phyloP scores from a whole-genome alignment of 495 filamentous ascomycete species.

The Sporormia fimetaria region DNA sequence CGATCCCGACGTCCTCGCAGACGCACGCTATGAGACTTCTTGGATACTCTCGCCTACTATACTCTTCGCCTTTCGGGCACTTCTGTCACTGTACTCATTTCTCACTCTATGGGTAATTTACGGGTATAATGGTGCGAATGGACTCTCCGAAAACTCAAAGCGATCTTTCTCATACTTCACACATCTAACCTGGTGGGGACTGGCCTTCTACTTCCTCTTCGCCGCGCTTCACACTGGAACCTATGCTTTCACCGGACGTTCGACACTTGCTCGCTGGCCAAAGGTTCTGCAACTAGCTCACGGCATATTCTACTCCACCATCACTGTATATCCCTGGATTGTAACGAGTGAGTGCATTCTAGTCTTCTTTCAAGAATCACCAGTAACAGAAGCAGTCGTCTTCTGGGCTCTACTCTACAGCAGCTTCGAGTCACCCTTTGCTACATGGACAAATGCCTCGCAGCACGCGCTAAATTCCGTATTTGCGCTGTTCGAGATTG shows the following conservation, averaged over 20 bases:
- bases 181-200: constrained; percentile 62
- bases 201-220: constrained; percentile 64
- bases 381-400: constrained; percentile 33
- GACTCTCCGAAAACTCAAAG: constrained; percentile 30
- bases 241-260: constrained; percentile 43
- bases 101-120: constrained; percentile 55
- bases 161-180: constrained; percentile 69
- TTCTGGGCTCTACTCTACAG: constrained; percentile 48
- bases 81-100: constrained; percentile 59
- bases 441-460: constrained; percentile 61
- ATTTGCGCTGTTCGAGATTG: constrained; percentile 62
- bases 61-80: constrained; percentile 45
- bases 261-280: constrained; percentile 52
- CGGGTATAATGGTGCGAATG: constrained; percentile 40
- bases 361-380: background rate
- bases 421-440: constrained; percentile 39
- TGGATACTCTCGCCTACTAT: constrained; percentile 55
- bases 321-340: constrained; percentile 57
- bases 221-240: constrained; percentile 52
- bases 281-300: constrained; percentile 53
- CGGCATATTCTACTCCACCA: constrained; percentile 50
- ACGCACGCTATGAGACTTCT: constrained; percentile 62
- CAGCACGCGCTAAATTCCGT: constrained; percentile 61
- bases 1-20: too few species aligned
- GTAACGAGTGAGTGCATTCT: constrained; percentile 37